A percentile compares a stretch with the other conserved stretches of the same genome.
Conservation (phyloP, 116 monocot genomes). For the Iris pallida region DNA sequence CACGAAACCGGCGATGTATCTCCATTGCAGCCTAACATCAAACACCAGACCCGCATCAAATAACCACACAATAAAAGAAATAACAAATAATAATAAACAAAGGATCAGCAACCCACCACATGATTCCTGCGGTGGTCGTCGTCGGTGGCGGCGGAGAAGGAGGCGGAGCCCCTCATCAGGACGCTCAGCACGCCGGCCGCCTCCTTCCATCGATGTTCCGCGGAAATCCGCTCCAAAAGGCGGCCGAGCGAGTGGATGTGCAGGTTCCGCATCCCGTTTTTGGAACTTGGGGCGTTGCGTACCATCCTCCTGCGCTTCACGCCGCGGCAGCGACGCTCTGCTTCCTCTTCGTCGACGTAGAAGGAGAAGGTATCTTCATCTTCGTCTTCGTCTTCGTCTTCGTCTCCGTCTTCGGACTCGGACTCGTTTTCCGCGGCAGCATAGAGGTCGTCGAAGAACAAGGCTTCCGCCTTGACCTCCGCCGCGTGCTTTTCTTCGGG, state of each 20-base stretch:
- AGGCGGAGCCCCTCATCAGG: constrained; percentile 20
- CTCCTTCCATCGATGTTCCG: constrained; percentile 36
- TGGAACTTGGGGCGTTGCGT: background rate
- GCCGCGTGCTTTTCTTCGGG: background rate
- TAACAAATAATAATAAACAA: background rate
- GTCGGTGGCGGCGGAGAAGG: background rate
- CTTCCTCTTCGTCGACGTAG: background rate
- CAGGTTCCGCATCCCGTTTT: background rate
- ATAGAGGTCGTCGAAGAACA: background rate
- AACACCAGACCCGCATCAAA: constrained; percentile 8
- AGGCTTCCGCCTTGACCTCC: background rate
- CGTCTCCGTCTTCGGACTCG: background rate
- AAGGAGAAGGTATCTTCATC: background rate
- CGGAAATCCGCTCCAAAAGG: constrained; percentile 23
- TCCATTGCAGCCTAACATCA: constrained; percentile 53
- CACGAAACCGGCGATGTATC: constrained; percentile 28
- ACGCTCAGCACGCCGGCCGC: constrained; percentile 47
- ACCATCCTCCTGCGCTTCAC: background rate
- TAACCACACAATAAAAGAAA: background rate
- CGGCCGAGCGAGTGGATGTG: constrained; percentile 14
- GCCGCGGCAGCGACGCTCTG: no score
- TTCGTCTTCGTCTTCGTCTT: background rate
- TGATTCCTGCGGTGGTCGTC: constrained; percentile 30
- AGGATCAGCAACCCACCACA: constrained; percentile 9
- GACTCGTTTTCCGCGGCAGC: no score